Evolutionary conservation across 148 eudicot genomes (phyloP).

Genomic region (Silene conica): DNA sequence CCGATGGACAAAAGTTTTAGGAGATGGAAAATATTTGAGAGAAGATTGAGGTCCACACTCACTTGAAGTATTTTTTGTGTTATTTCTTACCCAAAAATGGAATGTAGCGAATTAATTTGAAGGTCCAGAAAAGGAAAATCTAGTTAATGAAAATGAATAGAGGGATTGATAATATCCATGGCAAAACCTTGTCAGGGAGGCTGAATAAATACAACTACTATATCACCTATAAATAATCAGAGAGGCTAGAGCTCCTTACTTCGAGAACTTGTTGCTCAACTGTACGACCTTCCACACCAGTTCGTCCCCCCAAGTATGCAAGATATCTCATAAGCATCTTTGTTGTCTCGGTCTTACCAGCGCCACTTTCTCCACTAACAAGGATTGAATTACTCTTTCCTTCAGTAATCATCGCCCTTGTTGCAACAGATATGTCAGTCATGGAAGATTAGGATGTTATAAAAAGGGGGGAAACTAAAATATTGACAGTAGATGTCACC

Average conservation of each 20-base stretch:
- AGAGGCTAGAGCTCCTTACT: constrained; percentile 45
- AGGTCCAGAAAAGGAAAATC: no score
- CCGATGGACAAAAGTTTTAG: background rate
- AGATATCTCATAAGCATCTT: constrained; percentile 99
- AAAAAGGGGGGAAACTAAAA: background rate
- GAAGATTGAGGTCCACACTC: background rate
- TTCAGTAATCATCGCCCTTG: constrained; percentile 94
- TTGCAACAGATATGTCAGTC: constrained; percentile 17
- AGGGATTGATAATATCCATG: background rate
- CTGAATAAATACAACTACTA: background rate
- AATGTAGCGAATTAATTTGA: background rate
- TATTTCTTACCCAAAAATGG: background rate
- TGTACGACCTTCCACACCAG: constrained; percentile 94
- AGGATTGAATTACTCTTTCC: constrained; percentile 94
- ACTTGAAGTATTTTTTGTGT: background rate
- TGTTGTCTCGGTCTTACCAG: constrained; percentile 98
- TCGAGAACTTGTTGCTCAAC: constrained; percentile 98
- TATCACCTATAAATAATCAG: background rate
- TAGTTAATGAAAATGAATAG: background rate
- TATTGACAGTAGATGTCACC: constrained; percentile 37
- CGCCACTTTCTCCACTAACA: constrained; percentile 99
- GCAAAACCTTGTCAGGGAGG: background rate
- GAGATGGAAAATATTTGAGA: background rate
- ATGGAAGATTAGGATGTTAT: constrained; percentile 5
- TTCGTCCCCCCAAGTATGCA: constrained; percentile 86